A percentile compares a stretch with the other conserved stretches of the same genome.
These are phyloP conservation scores for Apiospora koreana DNA, from an alignment of 2,329 filamentous ascomycete genomes.

Conservation along the genomic window DNA sequence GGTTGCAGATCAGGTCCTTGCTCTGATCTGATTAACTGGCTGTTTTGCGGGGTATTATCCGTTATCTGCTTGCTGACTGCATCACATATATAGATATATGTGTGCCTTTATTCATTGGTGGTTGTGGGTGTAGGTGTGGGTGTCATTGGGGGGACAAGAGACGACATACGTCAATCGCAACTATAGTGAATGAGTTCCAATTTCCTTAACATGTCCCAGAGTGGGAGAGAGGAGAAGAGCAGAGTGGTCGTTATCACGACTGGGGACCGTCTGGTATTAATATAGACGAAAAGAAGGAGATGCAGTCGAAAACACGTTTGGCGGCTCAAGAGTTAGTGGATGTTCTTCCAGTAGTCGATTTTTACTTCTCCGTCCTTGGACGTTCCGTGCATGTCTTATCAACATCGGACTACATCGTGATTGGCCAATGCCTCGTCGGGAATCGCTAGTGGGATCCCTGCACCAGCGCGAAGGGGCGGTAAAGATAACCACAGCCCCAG, in stretches of 20 bases:
- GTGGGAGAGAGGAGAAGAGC: neutral
- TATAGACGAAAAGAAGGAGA: neutral
- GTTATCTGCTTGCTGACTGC: neutral
- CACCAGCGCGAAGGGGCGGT: neutral
- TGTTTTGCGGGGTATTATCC: neutral
- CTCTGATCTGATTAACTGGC: slow-evolving; percentile 3
- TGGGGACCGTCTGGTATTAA: neutral
- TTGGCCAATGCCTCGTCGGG: slow-evolving; percentile 3
- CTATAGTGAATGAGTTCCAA: neutral
- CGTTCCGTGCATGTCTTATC: neutral
- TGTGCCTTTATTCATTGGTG: neutral
- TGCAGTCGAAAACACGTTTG: neutral
- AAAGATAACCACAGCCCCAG: neutral
- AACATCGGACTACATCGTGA: neutral
- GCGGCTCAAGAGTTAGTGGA: neutral
- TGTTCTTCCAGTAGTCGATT: neutral
- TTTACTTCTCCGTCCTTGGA: neutral
- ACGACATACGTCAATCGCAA: neutral
- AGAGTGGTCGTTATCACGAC: neutral
- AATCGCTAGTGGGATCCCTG: neutral
- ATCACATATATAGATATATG: neutral
- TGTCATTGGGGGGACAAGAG: neutral
- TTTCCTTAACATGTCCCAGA: neutral
- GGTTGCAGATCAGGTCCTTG: neutral
- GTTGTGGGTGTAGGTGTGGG: neutral